Conservation (phyloP, 2,329 filamentous ascomycete genomes). For the Beauveria sp. region DNA sequence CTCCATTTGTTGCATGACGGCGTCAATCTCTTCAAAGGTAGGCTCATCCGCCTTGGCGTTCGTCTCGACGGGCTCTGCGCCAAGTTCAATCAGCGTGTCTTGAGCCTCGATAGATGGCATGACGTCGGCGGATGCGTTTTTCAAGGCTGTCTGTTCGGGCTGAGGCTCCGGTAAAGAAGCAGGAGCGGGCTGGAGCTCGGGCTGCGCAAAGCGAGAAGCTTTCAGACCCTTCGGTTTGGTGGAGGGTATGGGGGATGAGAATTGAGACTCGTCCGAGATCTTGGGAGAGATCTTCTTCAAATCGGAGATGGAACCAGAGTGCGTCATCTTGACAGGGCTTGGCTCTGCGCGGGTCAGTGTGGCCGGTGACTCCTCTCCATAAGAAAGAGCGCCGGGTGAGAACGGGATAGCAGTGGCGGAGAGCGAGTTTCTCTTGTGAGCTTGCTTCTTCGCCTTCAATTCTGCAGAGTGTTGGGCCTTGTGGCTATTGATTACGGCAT, state of each 20-base stretch:
- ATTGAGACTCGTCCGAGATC: slow-evolving; percentile 35
- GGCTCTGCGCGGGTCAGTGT: slow-evolving; percentile 2
- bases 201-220: slow-evolving; percentile 37
- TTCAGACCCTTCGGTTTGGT: slow-evolving; percentile 34
- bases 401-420: slow-evolving; percentile 69
- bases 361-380: slow-evolving; percentile 19
- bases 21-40: slow-evolving; percentile 81
- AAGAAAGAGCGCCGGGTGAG: slow-evolving; percentile 35
- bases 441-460: background rate
- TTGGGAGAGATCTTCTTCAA: slow-evolving; percentile 7
- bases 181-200: slow-evolving; percentile 26
- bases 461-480: slow-evolving; percentile 9
- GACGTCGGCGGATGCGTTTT: background rate
- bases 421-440: slow-evolving; percentile 36
- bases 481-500: slow-evolving; percentile 34
- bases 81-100: slow-evolving; percentile 16
- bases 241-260: slow-evolving; percentile 37
- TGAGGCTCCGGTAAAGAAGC: slow-evolving; percentile 18
- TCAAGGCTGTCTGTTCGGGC: slow-evolving; percentile 2
- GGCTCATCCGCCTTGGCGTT: slow-evolving; percentile 28
- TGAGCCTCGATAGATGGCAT: slow-evolving; percentile 12
- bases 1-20: slow-evolving; percentile 78
- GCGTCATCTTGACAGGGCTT: slow-evolving; percentile 2
- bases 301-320: background rate
- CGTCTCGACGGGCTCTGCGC: slow-evolving; percentile 17